A percentile compares a stretch with the other conserved stretches of the same genome.
phyloP scores from a whole-genome alignment of 2,329 filamentous ascomycete species.

The Fusarium ambrosium region DNA sequence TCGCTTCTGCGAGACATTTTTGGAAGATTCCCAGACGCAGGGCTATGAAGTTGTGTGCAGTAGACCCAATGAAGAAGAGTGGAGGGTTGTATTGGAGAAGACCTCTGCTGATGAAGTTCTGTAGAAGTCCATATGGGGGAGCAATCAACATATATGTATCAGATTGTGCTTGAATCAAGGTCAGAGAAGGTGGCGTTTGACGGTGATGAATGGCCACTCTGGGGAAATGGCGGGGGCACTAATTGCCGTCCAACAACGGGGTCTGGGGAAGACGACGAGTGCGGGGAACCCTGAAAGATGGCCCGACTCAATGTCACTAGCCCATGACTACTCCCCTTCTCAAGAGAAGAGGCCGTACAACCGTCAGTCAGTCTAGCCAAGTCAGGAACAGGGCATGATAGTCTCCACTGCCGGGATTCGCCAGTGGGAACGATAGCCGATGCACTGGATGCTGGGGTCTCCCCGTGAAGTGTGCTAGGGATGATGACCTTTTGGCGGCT shows the following conservation, averaged over 20 bases:
- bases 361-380: background rate
- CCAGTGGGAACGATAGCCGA: conserved; percentile 38
- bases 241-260: background rate
- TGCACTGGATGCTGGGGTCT: background rate
- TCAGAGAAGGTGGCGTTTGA: background rate
- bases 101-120: background rate
- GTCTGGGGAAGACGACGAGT: conserved; percentile 1
- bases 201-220: background rate
- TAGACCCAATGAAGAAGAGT: background rate
- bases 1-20: conserved; percentile 23
- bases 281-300: conserved; percentile 9
- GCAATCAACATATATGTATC: background rate
- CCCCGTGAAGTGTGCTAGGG: background rate
- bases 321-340: background rate
- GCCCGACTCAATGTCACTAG: conserved; percentile 7
- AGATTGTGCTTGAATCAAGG: background rate
- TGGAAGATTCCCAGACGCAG: background rate
- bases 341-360: background rate
- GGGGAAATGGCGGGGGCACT: conserved; percentile 3
- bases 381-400: background rate
- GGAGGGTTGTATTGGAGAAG: background rate
- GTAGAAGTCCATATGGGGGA: background rate
- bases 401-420: accelerated
- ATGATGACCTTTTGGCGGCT: background rate
- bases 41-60: background rate